These are phyloP conservation scores for Cadophora sp. DNA, from an alignment of 2,329 filamentous ascomycete species.

Conservation along the genomic window DNA sequence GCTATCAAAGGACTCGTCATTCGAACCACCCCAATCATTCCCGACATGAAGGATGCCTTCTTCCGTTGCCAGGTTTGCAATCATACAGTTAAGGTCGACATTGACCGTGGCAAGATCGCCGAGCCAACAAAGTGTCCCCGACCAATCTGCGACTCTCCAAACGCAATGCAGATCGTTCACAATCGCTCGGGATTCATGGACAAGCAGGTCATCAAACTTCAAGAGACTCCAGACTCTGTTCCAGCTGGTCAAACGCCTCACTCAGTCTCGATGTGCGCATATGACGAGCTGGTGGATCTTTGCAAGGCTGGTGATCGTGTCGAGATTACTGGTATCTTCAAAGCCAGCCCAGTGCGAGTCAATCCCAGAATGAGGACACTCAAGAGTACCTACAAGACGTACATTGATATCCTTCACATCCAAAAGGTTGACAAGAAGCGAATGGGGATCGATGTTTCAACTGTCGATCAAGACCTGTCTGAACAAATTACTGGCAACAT, in stretches of 20 bases:
- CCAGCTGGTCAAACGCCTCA: slow-evolving; percentile 97
- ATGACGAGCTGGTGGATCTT: slow-evolving; percentile 95
- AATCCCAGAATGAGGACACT: slow-evolving; percentile 92
- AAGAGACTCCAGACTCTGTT: slow-evolving; percentile 94
- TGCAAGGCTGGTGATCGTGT: slow-evolving; percentile 98
- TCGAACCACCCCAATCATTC: slow-evolving; percentile 92
- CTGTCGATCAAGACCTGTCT: slow-evolving; percentile 79
- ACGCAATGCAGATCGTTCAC: slow-evolving; percentile 98
- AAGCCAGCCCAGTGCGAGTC: slow-evolving; percentile 89
- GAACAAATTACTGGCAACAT: slow-evolving; percentile 67
- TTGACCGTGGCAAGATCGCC: slow-evolving; percentile 94
- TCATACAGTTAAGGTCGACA: slow-evolving; percentile 86
- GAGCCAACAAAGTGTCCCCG: slow-evolving; percentile 93
- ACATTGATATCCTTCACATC: slow-evolving; percentile 92
- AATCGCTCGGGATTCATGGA: slow-evolving; percentile 95
- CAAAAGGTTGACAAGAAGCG: slow-evolving; percentile 97
- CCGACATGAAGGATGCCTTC: slow-evolving; percentile 98
- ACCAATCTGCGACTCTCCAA: slow-evolving; percentile 79
- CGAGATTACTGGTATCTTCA: slow-evolving; percentile 95
- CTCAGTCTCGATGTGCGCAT: slow-evolving; percentile 93
- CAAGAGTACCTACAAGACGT: slow-evolving; percentile 98
- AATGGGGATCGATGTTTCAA: slow-evolving; percentile 88
- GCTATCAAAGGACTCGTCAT: slow-evolving; percentile 97
- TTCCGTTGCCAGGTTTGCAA: slow-evolving; percentile 95
- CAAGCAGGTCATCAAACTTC: slow-evolving; percentile 98